These are phyloP conservation scores for Conringia planisiliqua DNA, from an alignment of 345 rosid species.

Conservation along the genomic window DNA sequence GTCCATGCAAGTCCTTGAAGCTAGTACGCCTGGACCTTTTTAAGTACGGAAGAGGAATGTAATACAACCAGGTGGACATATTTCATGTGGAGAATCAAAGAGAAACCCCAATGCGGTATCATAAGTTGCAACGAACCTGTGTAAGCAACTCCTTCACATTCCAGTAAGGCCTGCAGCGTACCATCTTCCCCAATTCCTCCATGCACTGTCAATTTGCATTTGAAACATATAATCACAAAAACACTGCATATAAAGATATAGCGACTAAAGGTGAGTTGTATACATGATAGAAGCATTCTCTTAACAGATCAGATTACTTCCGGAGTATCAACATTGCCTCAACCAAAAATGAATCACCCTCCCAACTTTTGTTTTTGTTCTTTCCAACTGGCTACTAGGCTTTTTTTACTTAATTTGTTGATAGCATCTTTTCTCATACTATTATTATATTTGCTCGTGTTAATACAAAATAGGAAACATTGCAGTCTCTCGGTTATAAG, in stretches of 20 bases:
- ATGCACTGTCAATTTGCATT: constrained; percentile 55
- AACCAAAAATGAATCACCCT: not conserved
- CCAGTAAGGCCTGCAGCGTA: constrained; percentile 77
- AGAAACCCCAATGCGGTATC: not conserved
- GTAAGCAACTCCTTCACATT: constrained; percentile 71
- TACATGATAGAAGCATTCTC: not conserved
- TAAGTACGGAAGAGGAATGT: constrained; percentile 13
- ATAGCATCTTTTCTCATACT: not conserved
- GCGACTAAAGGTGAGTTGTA: not conserved
- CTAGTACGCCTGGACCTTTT: constrained; percentile 80
- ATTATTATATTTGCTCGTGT: not conserved
- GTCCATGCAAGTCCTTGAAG: constrained; percentile 90
- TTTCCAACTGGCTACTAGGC: not conserved
- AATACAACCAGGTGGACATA: constrained; percentile 1
- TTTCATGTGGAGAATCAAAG: not conserved
- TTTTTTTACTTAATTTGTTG: not conserved
- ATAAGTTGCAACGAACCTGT: constrained; percentile 51
- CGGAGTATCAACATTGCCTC: not conserved
- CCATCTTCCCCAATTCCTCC: constrained; percentile 99
- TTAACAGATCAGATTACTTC: not conserved
- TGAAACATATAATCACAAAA: constrained; percentile 6
- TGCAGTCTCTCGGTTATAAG: constrained; percentile 8
- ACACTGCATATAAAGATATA: not conserved
- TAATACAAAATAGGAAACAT: not conserved
- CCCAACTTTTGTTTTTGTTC: not conserved